These are phyloP conservation scores for Lactarius vividus DNA, from an alignment of 768 basidiomycete species.

Conservation along the genomic window DNA sequence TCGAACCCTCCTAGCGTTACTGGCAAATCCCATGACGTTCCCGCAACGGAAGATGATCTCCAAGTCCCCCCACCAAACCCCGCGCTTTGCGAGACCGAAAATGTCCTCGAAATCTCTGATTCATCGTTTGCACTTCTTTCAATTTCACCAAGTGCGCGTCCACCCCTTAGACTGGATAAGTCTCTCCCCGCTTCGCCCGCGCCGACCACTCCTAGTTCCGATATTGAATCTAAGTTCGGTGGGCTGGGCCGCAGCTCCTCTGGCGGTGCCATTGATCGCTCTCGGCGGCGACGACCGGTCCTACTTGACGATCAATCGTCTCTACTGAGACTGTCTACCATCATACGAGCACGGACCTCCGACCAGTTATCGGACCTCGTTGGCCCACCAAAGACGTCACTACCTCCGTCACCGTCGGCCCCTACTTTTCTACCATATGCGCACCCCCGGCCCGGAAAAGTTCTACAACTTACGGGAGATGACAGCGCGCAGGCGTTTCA, in stretches of 20 bases:
- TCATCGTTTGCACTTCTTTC: background rate
- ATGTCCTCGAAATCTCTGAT: background rate
- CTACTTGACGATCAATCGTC: slow-evolving; percentile 20
- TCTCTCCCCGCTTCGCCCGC: slow-evolving; percentile 24
- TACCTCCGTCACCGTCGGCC: background rate
- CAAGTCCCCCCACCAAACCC: background rate
- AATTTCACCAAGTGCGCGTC: slow-evolving; percentile 20
- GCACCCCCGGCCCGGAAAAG: slow-evolving; percentile 35
- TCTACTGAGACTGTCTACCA: slow-evolving; percentile 17
- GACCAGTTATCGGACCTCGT: slow-evolving; percentile 8
- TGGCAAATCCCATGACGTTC: background rate
- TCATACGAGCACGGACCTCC: slow-evolving; percentile 17
- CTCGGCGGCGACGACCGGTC: slow-evolving; percentile 17
- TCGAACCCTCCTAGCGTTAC: slow-evolving; percentile 7
- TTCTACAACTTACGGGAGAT: slow-evolving; percentile 41
- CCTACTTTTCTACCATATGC: slow-evolving; percentile 3
- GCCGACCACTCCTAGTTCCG: slow-evolving; percentile 4
- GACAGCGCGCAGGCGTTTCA: slow-evolving; percentile 44
- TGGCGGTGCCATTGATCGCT: slow-evolving; percentile 13
- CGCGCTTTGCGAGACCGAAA: background rate
- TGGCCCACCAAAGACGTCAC: background rate
- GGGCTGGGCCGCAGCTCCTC: slow-evolving; percentile 15
- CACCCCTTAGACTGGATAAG: slow-evolving; percentile 24
- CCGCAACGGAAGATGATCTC: background rate
- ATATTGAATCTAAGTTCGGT: slow-evolving; percentile 3